Evolutionary conservation across 495 filamentous ascomycete genomes (phyloP).

Genomic region (Penicillium simplicissimum): DNA sequence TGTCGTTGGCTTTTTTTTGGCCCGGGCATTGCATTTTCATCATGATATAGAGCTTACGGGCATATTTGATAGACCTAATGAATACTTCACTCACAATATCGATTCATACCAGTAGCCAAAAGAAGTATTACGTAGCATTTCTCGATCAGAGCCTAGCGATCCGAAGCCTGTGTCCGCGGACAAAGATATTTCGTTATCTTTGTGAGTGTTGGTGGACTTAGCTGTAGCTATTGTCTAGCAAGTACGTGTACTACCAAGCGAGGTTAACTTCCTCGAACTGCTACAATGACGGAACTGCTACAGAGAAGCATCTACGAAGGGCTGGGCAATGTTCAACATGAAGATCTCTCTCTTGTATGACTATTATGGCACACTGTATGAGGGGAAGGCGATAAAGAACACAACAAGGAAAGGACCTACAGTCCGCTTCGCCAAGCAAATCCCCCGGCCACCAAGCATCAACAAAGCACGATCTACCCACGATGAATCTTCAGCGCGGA

Average conservation of each 20-base stretch:
- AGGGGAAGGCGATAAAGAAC: conserved; percentile 17
- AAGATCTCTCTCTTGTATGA: conserved; percentile 27
- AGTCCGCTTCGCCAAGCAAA: conserved; percentile 16
- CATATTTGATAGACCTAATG: conserved; percentile 14
- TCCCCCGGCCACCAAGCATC: conserved; percentile 10
- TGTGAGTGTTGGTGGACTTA: not conserved
- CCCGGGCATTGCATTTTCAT: not conserved
- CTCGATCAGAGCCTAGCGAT: too few species aligned
- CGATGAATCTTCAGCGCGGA: conserved; percentile 19
- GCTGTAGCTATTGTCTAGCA: not conserved
- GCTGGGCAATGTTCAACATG: conserved; percentile 9
- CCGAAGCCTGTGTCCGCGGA: not conserved
- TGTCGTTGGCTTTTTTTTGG: not conserved
- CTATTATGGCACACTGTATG: conserved; percentile 37
- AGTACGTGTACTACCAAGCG: not conserved
- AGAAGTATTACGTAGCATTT: too few species aligned
- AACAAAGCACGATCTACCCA: conserved; percentile 25
- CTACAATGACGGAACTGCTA: not conserved
- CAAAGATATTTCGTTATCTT: too few species aligned
- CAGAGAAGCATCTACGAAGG: not conserved
- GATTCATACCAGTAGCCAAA: not conserved
- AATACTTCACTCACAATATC: not conserved
- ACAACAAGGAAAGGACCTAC: conserved; percentile 15
- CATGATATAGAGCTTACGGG: conserved; percentile 12
- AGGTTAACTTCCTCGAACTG: not conserved